Percentiles rank a stretch among this genome's conserved stretches.
Conservation (phyloP, 2,329 filamentous ascomycete species). For the Aspergillus texensis region DNA sequence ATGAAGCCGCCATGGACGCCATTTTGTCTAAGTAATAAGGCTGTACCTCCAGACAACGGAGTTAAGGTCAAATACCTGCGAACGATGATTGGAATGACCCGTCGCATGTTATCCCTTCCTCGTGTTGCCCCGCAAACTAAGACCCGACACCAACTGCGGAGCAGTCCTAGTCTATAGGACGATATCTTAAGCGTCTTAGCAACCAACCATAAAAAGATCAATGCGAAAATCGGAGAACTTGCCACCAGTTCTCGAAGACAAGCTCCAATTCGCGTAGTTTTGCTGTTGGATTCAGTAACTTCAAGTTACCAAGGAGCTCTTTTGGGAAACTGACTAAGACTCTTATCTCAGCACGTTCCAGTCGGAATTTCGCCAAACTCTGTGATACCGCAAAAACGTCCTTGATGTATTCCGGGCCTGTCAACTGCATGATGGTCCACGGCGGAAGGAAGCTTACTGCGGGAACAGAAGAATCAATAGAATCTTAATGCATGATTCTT, state of each 20-base stretch:
- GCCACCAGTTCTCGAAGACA: neutral
- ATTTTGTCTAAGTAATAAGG: neutral
- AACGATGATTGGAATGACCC: neutral
- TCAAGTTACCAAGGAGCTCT: neutral
- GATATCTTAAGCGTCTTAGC: neutral
- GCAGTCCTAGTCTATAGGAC: constrained; percentile 7
- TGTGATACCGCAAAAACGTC: neutral
- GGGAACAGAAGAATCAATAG: neutral
- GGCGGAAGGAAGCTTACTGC: constrained; percentile 2
- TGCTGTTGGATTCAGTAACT: neutral
- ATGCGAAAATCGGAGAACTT: constrained; percentile 1
- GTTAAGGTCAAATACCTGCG: neutral
- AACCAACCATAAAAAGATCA: neutral
- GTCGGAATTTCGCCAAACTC: neutral
- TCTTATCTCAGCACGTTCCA: neutral
- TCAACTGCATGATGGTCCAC: constrained; percentile 1
- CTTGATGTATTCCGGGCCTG: neutral
- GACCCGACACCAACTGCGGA: constrained; percentile 5
- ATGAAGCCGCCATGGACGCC: constrained; percentile 1
- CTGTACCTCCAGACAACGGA: neutral
- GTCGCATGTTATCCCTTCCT: neutral
- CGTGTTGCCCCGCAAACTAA: constrained; percentile 13
- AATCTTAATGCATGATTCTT: neutral
- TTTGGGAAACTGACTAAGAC: neutral
- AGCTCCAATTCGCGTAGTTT: neutral